Percentiles rank a stretch among this genome's conserved stretches.
These are phyloP conservation scores for Furcasterigmium sp. DNA, from an alignment of 2,329 filamentous ascomycete genomes.

Conservation along the genomic window DNA sequence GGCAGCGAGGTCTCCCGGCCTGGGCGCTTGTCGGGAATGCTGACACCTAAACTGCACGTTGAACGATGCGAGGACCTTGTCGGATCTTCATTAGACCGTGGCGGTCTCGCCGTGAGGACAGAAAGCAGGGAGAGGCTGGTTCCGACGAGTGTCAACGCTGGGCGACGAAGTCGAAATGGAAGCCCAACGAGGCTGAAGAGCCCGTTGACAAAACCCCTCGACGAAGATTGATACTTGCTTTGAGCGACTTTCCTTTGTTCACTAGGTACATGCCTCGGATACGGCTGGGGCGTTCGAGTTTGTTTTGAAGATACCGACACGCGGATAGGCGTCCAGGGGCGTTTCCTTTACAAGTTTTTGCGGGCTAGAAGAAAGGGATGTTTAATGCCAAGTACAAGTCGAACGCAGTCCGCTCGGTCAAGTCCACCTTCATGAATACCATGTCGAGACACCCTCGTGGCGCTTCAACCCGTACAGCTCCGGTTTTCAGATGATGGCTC, in stretches of 20 bases:
- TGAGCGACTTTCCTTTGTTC: not conserved
- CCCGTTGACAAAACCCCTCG: constrained; percentile 43
- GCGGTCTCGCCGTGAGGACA: constrained; percentile 72
- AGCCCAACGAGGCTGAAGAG: constrained; percentile 58
- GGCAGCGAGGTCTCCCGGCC: constrained; percentile 50
- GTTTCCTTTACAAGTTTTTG: no score
- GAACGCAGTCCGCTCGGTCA: no score
- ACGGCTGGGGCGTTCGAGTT: not conserved
- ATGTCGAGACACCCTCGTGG: no score
- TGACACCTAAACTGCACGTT: constrained; percentile 57
- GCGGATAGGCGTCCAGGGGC: not conserved
- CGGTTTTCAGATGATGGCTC: no score
- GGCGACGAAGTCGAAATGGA: constrained; percentile 49
- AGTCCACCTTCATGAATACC: no score
- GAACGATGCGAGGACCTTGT: constrained; percentile 43
- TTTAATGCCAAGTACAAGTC: no score
- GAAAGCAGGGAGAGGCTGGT: constrained; percentile 79
- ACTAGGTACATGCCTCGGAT: not conserved
- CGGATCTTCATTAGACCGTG: constrained; percentile 52
- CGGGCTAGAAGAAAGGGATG: no score
- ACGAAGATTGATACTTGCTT: not conserved
- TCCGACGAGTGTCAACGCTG: constrained; percentile 49
- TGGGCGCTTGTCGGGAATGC: constrained; percentile 60
- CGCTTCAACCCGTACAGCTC: no score
- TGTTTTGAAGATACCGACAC: not conserved